Base-by-base conservation (phyloP, 371 early-diverging fungal genomes). In the Mortierella sp. region DNA sequence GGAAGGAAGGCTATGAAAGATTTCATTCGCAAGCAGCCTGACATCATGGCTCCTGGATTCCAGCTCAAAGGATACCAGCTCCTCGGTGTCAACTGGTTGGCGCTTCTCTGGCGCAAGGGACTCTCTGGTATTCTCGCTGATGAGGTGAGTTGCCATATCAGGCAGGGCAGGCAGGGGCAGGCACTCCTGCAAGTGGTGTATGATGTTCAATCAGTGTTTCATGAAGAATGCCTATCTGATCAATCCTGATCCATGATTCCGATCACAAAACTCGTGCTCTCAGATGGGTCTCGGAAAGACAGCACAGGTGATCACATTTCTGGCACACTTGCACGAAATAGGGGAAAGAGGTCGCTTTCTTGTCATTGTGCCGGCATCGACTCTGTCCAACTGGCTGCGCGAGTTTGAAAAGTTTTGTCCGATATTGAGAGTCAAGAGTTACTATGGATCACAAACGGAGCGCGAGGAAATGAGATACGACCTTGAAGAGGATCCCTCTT, bases 241-340 rank as follows among this genome's bases (percentile, higher is more conserved):
- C 14, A 19, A 48, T n/a, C n/a, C n/a, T 48, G 48, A 24, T 21
- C 14, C 9, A 9, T 9, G 19, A 48, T 19, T 21, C 24, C 4
- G 8, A 9, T 7, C 7, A 8, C 30, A 18, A 6, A 30, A 27
- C 31, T 30, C 51, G 12, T 16, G 14, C 48, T 60, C 28, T 24
- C 61, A 86, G 84, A 96, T 95, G 96, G 99, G 98, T 8, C 88
- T 99, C 12, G 99, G 99, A n/a, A 99, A 99, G 80, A 98, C 98
- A 4, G 92, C 96, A 9, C 98, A 98, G 71, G 94, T 96, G 7
- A 97, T 98, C 65, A 82, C 92, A 30, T 94, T 96, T 58, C 59
- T 98, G 38, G 90, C 90, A 14, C 82, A 86, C 16, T 82, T 94
- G 14, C 67, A 83, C 3, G 89, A 90, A 49, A 63, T 81, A 16